Evolutionary conservation across 2,329 filamentous ascomycete genomes (phyloP).

Genomic region (Nigrograna mackinnonii): DNA sequence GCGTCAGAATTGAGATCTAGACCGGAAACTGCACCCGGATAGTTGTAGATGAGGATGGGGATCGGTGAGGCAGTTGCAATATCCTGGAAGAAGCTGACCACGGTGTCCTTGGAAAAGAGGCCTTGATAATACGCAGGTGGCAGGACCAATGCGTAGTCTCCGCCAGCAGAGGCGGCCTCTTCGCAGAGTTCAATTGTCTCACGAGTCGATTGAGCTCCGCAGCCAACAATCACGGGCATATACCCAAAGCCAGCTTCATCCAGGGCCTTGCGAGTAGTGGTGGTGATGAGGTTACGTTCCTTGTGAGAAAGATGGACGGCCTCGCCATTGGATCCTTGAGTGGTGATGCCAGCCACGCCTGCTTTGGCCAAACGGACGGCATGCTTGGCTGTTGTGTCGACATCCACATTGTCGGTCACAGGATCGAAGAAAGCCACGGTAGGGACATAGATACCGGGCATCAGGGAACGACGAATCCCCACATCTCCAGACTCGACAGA

Average conservation of each 20-base stretch:
- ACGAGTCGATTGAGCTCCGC: constrained; percentile 72
- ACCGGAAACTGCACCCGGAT: constrained; percentile 65
- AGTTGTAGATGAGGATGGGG: constrained; percentile 72
- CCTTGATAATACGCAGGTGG: constrained; percentile 76
- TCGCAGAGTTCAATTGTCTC: constrained; percentile 72
- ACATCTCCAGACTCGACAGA: constrained; percentile 39
- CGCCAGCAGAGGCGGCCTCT: constrained; percentile 70
- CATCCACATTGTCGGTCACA: constrained; percentile 44
- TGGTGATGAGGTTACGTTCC: constrained; percentile 71
- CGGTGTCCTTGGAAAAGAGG: constrained; percentile 63
- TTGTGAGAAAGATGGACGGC: constrained; percentile 75
- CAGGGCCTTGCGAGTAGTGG: constrained; percentile 70
- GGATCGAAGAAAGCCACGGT: constrained; percentile 50
- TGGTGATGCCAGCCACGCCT: constrained; percentile 74
- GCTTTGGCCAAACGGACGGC: constrained; percentile 72
- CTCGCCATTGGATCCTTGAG: constrained; percentile 82
- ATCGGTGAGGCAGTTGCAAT: constrained; percentile 67
- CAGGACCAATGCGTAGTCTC: constrained; percentile 75
- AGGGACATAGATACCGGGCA: constrained; percentile 49
- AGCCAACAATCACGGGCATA: constrained; percentile 76
- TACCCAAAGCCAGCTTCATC: constrained; percentile 66
- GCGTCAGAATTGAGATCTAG: constrained; percentile 67
- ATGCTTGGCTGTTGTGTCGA: constrained; percentile 44
- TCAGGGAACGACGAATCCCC: constrained; percentile 36
- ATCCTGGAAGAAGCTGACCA: constrained; percentile 66